A percentile compares a stretch with the other conserved stretches of the same genome.
phyloP scores from a whole-genome alignment of 176 grass and related monocot species.

The Carex littledalei region DNA sequence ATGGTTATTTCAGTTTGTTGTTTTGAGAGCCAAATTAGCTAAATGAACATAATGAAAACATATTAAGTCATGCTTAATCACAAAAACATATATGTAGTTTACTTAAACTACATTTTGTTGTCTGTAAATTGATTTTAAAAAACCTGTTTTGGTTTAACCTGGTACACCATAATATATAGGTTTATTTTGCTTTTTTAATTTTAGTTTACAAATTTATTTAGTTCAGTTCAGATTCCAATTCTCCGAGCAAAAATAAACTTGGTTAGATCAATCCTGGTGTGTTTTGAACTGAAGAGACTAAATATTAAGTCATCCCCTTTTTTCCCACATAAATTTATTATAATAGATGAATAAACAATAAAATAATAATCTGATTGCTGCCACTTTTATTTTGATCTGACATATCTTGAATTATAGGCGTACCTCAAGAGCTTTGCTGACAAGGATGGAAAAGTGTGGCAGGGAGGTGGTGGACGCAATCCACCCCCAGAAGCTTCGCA shows the following conservation, averaged over 20 bases:
- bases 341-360: background rate
- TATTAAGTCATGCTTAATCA: background rate
- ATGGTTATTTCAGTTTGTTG: background rate
- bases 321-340: background rate
- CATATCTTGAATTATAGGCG: conserved; percentile 28
- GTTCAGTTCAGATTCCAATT: background rate
- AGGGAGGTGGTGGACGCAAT: conserved; percentile 78
- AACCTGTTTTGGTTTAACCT: background rate
- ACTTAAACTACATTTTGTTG: background rate
- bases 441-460: conserved; percentile 87
- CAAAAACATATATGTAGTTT: background rate
- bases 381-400: background rate
- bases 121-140: background rate
- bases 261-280: background rate
- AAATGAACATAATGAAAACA: background rate
- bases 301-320: background rate
- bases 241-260: background rate
- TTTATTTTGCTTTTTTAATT: background rate
- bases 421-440: conserved; percentile 59
- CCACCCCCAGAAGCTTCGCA: conserved; percentile 86
- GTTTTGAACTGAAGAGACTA: background rate
- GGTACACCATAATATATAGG: background rate
- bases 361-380: background rate
- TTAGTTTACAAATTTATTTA: background rate
- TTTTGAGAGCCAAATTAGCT: background rate